A percentile compares a stretch with the other conserved stretches of the same genome.
These are phyloP conservation scores for Coemansia sp. DNA, from an alignment of 192 early-diverging fungal genomes.

Conservation along the genomic window DNA sequence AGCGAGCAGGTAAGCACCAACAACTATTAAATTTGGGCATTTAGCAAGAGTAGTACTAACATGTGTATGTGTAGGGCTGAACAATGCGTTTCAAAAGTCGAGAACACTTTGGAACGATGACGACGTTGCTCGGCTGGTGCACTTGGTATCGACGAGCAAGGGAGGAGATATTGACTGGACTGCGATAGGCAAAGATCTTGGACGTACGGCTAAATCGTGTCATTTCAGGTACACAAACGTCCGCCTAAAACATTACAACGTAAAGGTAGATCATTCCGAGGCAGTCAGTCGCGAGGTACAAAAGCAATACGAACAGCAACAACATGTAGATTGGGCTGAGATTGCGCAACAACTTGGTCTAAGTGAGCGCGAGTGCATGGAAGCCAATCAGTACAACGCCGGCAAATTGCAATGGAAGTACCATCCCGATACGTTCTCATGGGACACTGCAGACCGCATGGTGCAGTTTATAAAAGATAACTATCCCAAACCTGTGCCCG, in stretches of 20 bases:
- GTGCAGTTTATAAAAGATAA: slow-evolving; percentile 9
- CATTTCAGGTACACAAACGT: not conserved
- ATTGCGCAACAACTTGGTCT: not conserved
- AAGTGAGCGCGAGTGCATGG: slow-evolving; percentile 10
- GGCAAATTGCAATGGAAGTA: slow-evolving; percentile 17
- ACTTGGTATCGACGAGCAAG: not conserved
- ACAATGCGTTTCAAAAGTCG: not conserved
- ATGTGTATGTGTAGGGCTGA: not conserved
- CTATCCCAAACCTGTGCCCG: slow-evolving; percentile 10
- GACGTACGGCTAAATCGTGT: not conserved
- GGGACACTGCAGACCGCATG: slow-evolving; percentile 10
- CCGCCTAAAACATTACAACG: not conserved
- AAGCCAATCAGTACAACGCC: not conserved
- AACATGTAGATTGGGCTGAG: slow-evolving; percentile 6
- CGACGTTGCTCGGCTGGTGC: not conserved
- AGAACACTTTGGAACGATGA: not conserved
- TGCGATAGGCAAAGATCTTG: slow-evolving; percentile 4
- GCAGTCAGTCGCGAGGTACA: not conserved
- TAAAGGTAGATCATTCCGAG: not conserved
- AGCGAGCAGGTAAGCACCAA: not conserved
- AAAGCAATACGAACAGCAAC: not conserved
- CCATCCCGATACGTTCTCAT: slow-evolving; percentile 12
- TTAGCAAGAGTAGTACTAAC: not conserved
- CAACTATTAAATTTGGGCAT: not conserved
- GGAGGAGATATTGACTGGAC: not conserved